These are phyloP conservation scores for Paecilomyces sp. DNA, from an alignment of 2,329 filamentous ascomycete genomes.

Conservation along the genomic window DNA sequence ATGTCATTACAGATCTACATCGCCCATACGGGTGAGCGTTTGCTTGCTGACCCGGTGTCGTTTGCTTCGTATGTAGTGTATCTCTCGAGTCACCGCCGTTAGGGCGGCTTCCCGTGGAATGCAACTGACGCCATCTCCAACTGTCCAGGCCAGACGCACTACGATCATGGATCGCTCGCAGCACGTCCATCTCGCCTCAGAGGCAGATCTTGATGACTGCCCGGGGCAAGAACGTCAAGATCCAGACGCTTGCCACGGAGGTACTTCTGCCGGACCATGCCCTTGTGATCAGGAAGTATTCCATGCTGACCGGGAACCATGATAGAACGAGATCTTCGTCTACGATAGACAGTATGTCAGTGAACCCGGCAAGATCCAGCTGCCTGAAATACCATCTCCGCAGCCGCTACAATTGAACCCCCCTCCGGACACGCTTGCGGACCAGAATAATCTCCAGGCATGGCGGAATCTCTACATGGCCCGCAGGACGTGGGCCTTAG, in stretches of 20 bases:
- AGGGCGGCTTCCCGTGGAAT: slow-evolving; percentile 2
- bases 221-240: slow-evolving; percentile 75
- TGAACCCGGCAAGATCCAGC: slow-evolving; percentile 39
- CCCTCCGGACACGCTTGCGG: slow-evolving; percentile 72
- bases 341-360: slow-evolving; percentile 73
- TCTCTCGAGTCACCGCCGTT: slow-evolving; percentile 1
- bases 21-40: slow-evolving; percentile 83
- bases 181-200: slow-evolving; percentile 65
- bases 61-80: slow-evolving; percentile 59
- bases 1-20: slow-evolving; percentile 90
- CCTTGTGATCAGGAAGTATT: neutral
- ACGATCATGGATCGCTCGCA: slow-evolving; percentile 69
- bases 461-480: slow-evolving; percentile 84
- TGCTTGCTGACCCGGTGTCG: slow-evolving; percentile 68
- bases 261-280: slow-evolving; percentile 38
- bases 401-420: slow-evolving; percentile 53
- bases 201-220: slow-evolving; percentile 83
- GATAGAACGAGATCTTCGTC: slow-evolving; percentile 78
- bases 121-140: slow-evolving; percentile 12
- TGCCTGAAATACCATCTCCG: slow-evolving; percentile 46
- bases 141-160: slow-evolving; percentile 70
- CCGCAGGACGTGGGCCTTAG: slow-evolving; percentile 71
- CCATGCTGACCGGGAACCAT: neutral
- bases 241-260: slow-evolving; percentile 72
- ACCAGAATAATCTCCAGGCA: slow-evolving; percentile 72